Evolutionary conservation across 495 filamentous ascomycete species (phyloP).

Genomic region (Penicillium canescens): DNA sequence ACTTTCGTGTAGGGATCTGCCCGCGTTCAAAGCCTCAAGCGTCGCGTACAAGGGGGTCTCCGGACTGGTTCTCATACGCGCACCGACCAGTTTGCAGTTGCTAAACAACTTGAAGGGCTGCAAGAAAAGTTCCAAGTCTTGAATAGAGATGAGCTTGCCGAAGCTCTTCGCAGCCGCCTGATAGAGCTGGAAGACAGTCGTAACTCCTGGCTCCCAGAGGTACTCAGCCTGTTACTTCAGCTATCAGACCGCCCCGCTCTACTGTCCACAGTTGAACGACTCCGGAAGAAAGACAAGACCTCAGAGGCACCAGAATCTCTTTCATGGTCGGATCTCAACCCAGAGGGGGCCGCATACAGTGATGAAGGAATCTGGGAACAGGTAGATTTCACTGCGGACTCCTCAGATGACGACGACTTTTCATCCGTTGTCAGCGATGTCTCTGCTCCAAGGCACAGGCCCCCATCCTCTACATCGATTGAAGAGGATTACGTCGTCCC

Average conservation of each 20-base stretch:
- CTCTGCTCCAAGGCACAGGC: constrained; percentile 22
- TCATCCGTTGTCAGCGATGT: constrained; percentile 33
- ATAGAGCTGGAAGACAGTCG: constrained; percentile 53
- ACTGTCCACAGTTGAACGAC: constrained; percentile 61
- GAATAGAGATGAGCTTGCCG: constrained; percentile 76
- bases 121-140: constrained; percentile 86
- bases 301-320: constrained; percentile 48
- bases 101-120: constrained; percentile 70
- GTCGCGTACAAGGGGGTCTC: constrained; percentile 29
- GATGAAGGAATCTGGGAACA: constrained; percentile 76
- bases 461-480: constrained; percentile 18
- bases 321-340: constrained; percentile 75
- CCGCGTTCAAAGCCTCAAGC: constrained; percentile 27
- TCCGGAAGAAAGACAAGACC: constrained; percentile 51
- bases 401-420: constrained; percentile 58
- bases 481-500: constrained; percentile 41
- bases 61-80: constrained; percentile 62
- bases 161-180: constrained; percentile 67
- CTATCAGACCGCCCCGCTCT: constrained; percentile 80
- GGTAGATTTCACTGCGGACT: constrained; percentile 68
- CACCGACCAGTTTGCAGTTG: constrained; percentile 87
- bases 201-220: constrained; percentile 70
- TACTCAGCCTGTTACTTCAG: constrained; percentile 74
- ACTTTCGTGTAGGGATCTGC: constrained; percentile 36
- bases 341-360: constrained; percentile 67